Percentiles rank a stretch among this genome's conserved stretches.
Evolutionary conservation across 768 basidiomycete genomes (phyloP).

Genomic region (Agaricus subrufescens): DNA sequence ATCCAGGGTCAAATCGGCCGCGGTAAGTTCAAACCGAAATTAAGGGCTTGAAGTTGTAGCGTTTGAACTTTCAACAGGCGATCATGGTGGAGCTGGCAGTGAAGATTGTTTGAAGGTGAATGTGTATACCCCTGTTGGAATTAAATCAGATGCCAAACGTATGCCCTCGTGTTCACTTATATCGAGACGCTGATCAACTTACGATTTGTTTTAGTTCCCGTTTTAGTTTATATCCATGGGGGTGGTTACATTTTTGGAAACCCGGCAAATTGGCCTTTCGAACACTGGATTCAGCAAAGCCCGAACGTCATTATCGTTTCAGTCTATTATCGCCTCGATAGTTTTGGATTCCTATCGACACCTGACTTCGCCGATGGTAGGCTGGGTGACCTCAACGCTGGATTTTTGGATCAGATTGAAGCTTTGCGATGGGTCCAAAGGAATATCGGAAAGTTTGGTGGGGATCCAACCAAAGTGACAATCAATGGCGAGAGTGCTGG

Average conservation of each 20-base stretch:
- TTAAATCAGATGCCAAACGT: conserved; percentile 43
- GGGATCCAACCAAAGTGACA: conserved; percentile 51
- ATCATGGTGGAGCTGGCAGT: conserved; percentile 58
- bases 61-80: conserved; percentile 25
- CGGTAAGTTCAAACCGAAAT: neutral
- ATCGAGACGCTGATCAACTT: neutral
- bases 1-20: conserved; percentile 41
- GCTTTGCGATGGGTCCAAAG: conserved; percentile 62
- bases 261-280: conserved; percentile 62
- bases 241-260: conserved; percentile 57
- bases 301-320: conserved; percentile 62
- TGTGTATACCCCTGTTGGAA: conserved; percentile 50
- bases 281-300: conserved; percentile 59
- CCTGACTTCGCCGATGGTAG: conserved; percentile 38
- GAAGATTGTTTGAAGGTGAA: conserved; percentile 70
- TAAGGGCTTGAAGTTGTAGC: neutral
- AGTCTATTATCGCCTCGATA: conserved; percentile 59
- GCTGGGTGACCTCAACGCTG: conserved; percentile 47
- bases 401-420: conserved; percentile 55
- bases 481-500: conserved; percentile 63
- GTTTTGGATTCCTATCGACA: conserved; percentile 57
- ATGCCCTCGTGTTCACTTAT: conserved; percentile 15
- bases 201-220: conserved; percentile 29
- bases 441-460: conserved; percentile 60
- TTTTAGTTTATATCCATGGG: conserved; percentile 46